Conservation (phyloP, 1,284 basidiomycete genomes). For the Dichomitus squalens region DNA sequence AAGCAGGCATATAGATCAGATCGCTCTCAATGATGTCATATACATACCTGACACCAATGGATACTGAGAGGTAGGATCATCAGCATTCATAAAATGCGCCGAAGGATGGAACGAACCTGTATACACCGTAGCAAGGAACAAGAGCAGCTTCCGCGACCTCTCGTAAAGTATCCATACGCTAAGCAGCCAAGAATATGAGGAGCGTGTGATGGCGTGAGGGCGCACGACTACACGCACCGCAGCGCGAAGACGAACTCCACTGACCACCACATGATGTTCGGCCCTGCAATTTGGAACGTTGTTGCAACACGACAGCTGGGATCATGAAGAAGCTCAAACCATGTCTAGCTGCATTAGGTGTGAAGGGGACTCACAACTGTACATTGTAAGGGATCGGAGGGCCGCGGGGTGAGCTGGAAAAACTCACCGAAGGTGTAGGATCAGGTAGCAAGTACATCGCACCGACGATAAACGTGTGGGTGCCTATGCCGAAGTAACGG, state of each 20-base stretch:
- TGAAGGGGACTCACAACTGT: neutral
- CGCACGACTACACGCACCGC: neutral
- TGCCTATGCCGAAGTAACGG: conserved; percentile 2
- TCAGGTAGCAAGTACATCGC: neutral
- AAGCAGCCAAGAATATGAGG: neutral
- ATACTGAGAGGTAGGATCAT: neutral
- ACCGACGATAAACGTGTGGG: neutral
- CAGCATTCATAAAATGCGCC: neutral
- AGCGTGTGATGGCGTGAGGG: neutral
- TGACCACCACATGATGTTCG: conserved; percentile 6
- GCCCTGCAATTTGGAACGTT: neutral
- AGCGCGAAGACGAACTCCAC: conserved; percentile 6
- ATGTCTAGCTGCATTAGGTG: neutral
- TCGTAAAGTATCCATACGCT: conserved; percentile 7
- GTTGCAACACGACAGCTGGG: conserved; percentile 1
- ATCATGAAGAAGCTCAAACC: neutral
- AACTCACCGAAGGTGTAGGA: neutral
- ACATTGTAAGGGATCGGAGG: neutral
- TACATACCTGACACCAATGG: neutral
- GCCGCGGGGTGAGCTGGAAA: neutral
- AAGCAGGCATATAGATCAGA: neutral
- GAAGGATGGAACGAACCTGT: neutral
- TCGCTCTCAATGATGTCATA: no score
- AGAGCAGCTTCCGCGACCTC: neutral
- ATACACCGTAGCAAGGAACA: conserved; percentile 1